phyloP scores from a whole-genome alignment of 495 filamentous ascomycete species.

The Aspergillus cristatus region DNA sequence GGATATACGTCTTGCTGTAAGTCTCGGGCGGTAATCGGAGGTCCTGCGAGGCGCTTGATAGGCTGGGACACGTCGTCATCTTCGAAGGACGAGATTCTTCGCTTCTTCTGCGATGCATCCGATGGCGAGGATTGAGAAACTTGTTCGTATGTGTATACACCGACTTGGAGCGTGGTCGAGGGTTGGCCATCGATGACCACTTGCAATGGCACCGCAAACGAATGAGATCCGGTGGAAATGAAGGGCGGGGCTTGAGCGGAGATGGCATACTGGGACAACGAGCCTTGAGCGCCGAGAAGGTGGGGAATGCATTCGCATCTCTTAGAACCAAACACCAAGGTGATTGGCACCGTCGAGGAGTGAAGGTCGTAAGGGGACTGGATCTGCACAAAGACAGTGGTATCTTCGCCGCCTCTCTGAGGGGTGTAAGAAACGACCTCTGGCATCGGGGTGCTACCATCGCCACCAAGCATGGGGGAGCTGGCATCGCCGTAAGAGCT shows the following conservation, averaged over 20 bases:
- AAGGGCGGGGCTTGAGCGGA: constrained; percentile 65
- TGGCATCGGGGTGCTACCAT: constrained; percentile 31
- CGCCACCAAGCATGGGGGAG: constrained; percentile 27
- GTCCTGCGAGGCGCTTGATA: constrained; percentile 36
- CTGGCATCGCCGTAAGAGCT: constrained; percentile 37
- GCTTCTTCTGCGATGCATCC: constrained; percentile 41
- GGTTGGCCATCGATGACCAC: constrained; percentile 60
- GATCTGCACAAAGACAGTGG: constrained; percentile 62
- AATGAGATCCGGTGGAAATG: constrained; percentile 52
- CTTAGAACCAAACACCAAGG: constrained; percentile 66
- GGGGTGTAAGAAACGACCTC: constrained; percentile 62
- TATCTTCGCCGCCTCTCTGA: constrained; percentile 54
- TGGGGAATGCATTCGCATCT: constrained; percentile 54
- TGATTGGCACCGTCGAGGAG: constrained; percentile 47
- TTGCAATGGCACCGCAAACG: constrained; percentile 61
- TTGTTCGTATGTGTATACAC: constrained; percentile 66
- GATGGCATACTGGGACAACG: constrained; percentile 59
- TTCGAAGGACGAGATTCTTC: constrained; percentile 36
- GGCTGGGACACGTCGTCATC: constrained; percentile 27
- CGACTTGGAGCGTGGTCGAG: constrained; percentile 57
- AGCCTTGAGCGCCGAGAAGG: constrained; percentile 50
- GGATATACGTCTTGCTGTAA: constrained; percentile 24
- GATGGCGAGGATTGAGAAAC: constrained; percentile 23
- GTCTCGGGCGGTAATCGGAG: constrained; percentile 33
- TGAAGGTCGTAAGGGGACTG: constrained; percentile 63